phyloP scores from a whole-genome alignment of 345 rosid species.

The Bruguiera sexangula region DNA sequence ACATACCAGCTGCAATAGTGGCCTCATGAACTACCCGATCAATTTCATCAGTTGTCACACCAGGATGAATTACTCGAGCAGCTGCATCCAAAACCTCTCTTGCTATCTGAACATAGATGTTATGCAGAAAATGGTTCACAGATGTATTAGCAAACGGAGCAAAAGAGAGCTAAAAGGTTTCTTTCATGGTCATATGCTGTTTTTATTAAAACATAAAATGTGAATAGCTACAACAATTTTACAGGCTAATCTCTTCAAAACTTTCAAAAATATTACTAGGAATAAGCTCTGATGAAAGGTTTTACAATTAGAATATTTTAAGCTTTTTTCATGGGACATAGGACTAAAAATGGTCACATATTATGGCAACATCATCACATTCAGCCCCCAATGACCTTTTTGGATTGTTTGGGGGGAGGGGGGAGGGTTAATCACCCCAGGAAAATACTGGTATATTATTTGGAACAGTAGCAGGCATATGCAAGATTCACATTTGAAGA shows the following conservation, averaged over 20 bases:
- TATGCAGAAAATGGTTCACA: background rate
- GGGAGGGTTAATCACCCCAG: no score
- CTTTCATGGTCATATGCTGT: background rate
- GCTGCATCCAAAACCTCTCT: constrained; percentile 93
- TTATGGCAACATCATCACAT: no score
- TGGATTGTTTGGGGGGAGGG: no score
- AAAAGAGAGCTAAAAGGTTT: background rate
- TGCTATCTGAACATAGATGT: constrained; percentile 48
- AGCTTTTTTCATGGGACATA: no score
- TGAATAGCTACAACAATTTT: background rate
- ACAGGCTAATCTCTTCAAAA: background rate
- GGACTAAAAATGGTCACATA: no score
- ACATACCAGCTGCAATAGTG: constrained; percentile 75
- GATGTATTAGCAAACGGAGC: background rate
- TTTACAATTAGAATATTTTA: background rate
- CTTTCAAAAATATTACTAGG: background rate
- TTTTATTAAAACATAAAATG: background rate
- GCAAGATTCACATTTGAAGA: no score
- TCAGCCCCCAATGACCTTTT: no score
- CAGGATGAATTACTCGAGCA: constrained; percentile 69
- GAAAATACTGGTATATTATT: no score
- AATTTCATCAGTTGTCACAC: constrained; percentile 95
- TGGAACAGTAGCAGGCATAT: no score
- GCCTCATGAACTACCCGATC: constrained; percentile 90
- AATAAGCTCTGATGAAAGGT: background rate